phyloP scores from a whole-genome alignment of 352 stramenopile genomes.

The Globisporangium sylvaticum region DNA sequence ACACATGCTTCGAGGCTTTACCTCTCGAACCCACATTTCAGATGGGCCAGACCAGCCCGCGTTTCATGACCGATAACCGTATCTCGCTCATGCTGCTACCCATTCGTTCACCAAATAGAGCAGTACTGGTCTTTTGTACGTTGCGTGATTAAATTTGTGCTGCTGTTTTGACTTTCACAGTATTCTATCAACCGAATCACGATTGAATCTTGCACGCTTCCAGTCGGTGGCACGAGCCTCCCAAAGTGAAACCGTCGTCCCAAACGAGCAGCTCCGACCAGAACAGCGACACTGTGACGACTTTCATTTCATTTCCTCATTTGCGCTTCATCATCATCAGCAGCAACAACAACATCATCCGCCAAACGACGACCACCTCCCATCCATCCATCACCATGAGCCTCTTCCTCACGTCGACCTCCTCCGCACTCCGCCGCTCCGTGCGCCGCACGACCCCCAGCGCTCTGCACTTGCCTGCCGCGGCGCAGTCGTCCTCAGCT shows the following conservation, averaged over 20 bases:
- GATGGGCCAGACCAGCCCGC: background rate
- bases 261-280: background rate
- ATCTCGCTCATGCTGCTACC: background rate
- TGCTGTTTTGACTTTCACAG: background rate
- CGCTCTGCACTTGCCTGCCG: background rate
- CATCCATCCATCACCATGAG: background rate
- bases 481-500: background rate
- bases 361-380: slow-evolving; percentile 2
- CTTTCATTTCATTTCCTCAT: slow-evolving; percentile 8
- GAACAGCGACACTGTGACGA: slow-evolving; percentile 1
- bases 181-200: background rate
- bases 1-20: background rate
- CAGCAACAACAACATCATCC: background rate
- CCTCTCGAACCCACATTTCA: background rate
- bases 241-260: background rate
- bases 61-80: background rate
- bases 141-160: background rate
- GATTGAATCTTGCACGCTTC: slow-evolving; percentile 3
- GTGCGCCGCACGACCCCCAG: slow-evolving; percentile 3
- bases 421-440: slow-evolving; percentile 5
- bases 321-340: background rate
- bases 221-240: background rate
- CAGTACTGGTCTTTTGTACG: background rate
- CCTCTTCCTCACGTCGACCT: slow-evolving; percentile 11
- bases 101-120: background rate